A percentile compares a stretch with the other conserved stretches of the same genome.
These are phyloP conservation scores for Xylaria bambusicola DNA, from an alignment of 495 filamentous ascomycete species.

Conservation along the genomic window DNA sequence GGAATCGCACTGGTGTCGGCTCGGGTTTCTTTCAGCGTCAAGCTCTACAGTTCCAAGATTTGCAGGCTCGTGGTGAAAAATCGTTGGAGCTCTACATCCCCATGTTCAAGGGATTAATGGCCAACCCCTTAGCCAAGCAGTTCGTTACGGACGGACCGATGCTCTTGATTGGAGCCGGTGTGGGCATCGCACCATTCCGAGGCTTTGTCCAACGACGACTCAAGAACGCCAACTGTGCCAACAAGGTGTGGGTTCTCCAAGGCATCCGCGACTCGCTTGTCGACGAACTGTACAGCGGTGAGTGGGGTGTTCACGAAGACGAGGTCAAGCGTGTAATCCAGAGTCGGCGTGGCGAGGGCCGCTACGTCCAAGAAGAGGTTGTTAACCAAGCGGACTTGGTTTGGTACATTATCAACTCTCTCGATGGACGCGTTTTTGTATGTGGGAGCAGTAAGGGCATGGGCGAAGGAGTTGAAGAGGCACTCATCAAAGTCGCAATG, in stretches of 20 bases:
- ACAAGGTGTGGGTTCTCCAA: conserved; percentile 99
- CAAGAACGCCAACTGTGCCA: conserved; percentile 94
- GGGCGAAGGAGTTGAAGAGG: conserved; percentile 92
- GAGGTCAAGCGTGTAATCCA: conserved; percentile 94
- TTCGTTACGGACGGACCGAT: conserved; percentile 93
- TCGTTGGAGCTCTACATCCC: conserved; percentile 71
- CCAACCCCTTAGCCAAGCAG: conserved; percentile 87
- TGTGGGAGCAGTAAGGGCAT: conserved; percentile 93
- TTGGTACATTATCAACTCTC: conserved; percentile 91
- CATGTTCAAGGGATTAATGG: conserved; percentile 99
- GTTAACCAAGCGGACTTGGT: conserved; percentile 87
- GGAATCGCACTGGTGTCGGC: conserved; percentile 67
- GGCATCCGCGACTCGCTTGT: conserved; percentile 90
- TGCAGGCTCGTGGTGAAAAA: conserved; percentile 57
- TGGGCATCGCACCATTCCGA: conserved; percentile 94
- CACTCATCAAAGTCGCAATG: conserved; percentile 79
- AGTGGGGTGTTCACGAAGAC: conserved; percentile 91
- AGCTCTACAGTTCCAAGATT: conserved; percentile 67
- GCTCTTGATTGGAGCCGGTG: conserved; percentile 94
- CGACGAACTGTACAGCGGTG: conserved; percentile 93
- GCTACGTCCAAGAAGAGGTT: conserved; percentile 88
- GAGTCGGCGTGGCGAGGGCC: conserved; percentile 72
- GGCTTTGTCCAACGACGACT: conserved; percentile 95
- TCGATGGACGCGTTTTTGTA: conserved; percentile 93
- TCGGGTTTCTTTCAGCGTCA: conserved; percentile 86